A percentile compares a stretch with the other conserved stretches of the same genome.
Conservation (phyloP, 305 asterid species). For the Fraxinus xanthoxyloides region DNA sequence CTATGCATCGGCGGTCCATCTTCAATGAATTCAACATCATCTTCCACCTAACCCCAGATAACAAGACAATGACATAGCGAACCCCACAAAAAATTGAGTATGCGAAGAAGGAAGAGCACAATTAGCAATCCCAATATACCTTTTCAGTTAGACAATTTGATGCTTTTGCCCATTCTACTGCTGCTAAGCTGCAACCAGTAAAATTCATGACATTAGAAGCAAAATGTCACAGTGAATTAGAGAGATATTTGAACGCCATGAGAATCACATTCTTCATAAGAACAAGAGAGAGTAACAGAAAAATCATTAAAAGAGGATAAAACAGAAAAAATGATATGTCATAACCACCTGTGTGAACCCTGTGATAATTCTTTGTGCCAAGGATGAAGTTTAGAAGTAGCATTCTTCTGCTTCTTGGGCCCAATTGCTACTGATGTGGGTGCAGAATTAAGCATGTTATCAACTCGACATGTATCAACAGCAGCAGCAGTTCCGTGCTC, state of each 20-base stretch:
- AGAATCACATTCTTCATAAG: not conserved
- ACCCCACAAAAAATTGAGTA: not conserved
- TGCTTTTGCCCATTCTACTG: conserved; percentile 59
- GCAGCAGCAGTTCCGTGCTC: conserved; percentile 16
- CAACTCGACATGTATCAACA: conserved; percentile 39
- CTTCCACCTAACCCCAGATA: conserved; percentile 46
- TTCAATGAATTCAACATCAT: conserved; percentile 41
- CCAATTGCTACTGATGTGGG: conserved; percentile 34
- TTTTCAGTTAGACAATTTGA: conserved; percentile 47
- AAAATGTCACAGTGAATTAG: conserved; percentile 15
- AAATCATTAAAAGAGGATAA: not conserved
- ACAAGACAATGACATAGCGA: conserved; percentile 2
- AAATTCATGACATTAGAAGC: conserved; percentile 27
- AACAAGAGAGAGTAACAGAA: not conserved
- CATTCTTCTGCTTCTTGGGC: conserved; percentile 68
- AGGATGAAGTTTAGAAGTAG: conserved; percentile 52
- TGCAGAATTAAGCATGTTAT: conserved; percentile 29
- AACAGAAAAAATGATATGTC: conserved; percentile 3
- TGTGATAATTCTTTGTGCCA: conserved; percentile 69
- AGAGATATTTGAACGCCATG: not conserved
- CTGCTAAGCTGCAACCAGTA: conserved; percentile 51
- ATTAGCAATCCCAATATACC: conserved; percentile 39
- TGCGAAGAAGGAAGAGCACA: conserved; percentile 15
- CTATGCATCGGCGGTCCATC: conserved; percentile 40
- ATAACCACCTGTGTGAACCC: conserved; percentile 53